These are phyloP conservation scores for Saccharomyces eubayanus DNA, from an alignment of 805 yeast species.

Conservation along the genomic window DNA sequence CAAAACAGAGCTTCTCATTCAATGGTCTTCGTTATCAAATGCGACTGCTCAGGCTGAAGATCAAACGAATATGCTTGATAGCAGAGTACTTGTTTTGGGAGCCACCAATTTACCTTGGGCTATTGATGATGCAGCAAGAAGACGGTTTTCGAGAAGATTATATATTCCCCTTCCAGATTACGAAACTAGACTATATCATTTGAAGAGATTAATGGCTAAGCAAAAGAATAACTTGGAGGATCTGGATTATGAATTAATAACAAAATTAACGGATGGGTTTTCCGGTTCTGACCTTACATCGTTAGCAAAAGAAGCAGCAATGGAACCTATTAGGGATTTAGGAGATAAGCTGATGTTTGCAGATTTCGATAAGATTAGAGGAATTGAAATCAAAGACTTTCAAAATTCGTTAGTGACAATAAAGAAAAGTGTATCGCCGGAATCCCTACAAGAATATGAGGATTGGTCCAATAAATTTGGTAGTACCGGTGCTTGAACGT, in stretches of 20 bases:
- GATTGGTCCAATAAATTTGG: conserved; percentile 87
- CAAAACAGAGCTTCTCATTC: conserved; percentile 87
- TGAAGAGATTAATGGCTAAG: conserved; percentile 55
- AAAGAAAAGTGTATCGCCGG: conserved; percentile 80
- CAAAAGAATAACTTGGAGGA: conserved; percentile 62
- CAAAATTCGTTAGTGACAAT: conserved; percentile 65
- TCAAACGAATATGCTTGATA: conserved; percentile 35
- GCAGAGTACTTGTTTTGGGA: conserved; percentile 80
- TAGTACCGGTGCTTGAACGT: conserved; percentile 69
- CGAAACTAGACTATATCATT: conserved; percentile 70
- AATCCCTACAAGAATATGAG: conserved; percentile 70
- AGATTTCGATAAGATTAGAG: conserved; percentile 70
- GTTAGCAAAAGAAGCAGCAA: conserved; percentile 93
- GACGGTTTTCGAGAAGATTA: conserved; percentile 86
- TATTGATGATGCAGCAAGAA: conserved; percentile 92
- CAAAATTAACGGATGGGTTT: conserved; percentile 68
- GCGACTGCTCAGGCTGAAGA: conserved; percentile 57
- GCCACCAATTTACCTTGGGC: conserved; percentile 98
- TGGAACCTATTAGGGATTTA: conserved; percentile 88
- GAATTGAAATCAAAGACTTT: conserved; percentile 71
- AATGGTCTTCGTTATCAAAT: conserved; percentile 87
- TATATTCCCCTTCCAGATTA: conserved; percentile 91
- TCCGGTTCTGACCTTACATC: conserved; percentile 95
- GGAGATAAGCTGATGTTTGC: conserved; percentile 74
- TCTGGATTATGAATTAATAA: conserved; percentile 52